Evolutionary conservation across 2,329 filamentous ascomycete genomes (phyloP).

Genomic region (Cytospora paraplurivora): DNA sequence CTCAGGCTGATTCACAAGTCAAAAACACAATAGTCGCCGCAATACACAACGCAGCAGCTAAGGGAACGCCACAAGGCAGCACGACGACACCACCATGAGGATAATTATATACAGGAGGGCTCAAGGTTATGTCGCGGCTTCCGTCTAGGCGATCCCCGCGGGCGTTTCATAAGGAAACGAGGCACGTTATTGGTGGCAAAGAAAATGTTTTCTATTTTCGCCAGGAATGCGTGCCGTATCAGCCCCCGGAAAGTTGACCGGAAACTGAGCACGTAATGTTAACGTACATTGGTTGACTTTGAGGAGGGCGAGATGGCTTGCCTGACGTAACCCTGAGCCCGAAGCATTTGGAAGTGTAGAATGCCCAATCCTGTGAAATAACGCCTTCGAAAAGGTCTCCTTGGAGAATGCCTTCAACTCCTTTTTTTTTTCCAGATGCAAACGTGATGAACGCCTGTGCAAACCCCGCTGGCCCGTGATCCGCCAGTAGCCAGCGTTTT

Average conservation of each 20-base stretch:
- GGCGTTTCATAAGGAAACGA: slow-evolving; percentile 16
- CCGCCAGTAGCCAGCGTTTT: slow-evolving; percentile 27
- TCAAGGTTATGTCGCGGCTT: slow-evolving; percentile 30
- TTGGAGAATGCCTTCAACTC: slow-evolving; percentile 31
- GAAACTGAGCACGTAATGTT: slow-evolving; percentile 48
- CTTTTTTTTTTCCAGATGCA: slow-evolving; percentile 38
- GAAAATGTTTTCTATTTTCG: slow-evolving; percentile 29
- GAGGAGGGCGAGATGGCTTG: slow-evolving; percentile 73
- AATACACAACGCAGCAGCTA: slow-evolving; percentile 24
- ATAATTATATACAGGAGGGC: slow-evolving; percentile 46
- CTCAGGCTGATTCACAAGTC: slow-evolving; percentile 16
- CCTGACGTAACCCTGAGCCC: slow-evolving; percentile 54
- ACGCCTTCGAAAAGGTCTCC: slow-evolving; percentile 25
- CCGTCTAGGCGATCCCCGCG: slow-evolving; percentile 25
- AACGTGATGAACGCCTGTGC: slow-evolving; percentile 31
- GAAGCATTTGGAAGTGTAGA: slow-evolving; percentile 36
- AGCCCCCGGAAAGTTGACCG: slow-evolving; percentile 50
- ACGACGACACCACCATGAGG: slow-evolving; percentile 26
- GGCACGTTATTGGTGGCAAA: slow-evolving; percentile 26
- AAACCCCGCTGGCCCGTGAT: slow-evolving; percentile 26
- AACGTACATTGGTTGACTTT: slow-evolving; percentile 64
- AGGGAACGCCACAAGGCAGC: slow-evolving; percentile 29
- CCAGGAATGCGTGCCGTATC: slow-evolving; percentile 48
- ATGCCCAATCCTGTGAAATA: slow-evolving; percentile 27
- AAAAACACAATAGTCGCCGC: neutral